These are phyloP conservation scores for Panaeolus papilionaceus DNA, from an alignment of 768 basidiomycete genomes.

Conservation along the genomic window DNA sequence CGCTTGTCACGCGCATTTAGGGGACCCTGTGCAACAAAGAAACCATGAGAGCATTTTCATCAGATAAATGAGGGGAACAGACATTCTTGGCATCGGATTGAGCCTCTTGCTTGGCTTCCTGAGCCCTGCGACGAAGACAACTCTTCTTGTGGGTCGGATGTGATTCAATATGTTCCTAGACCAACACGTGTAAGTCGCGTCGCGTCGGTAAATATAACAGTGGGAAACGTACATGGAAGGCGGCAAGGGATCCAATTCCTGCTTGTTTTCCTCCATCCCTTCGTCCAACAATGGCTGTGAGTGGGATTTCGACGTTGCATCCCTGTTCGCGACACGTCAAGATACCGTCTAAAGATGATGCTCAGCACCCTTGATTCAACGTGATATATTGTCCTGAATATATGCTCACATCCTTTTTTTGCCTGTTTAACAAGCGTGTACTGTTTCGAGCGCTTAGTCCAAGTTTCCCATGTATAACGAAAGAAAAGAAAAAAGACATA, in stretches of 20 bases:
- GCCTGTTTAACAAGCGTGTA: not conserved
- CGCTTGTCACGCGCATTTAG: not conserved
- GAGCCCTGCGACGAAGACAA: not conserved
- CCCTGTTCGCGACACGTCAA: not conserved
- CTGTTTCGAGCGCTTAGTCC: not conserved
- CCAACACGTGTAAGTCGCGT: constrained; percentile 2
- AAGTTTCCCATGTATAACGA: not conserved
- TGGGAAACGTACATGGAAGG: not conserved
- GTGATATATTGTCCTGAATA: not conserved
- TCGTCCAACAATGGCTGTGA: not conserved
- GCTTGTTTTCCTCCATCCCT: constrained; percentile 7
- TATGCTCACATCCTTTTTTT: not conserved
- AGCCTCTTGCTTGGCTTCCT: not conserved
- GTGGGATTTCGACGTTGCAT: not conserved
- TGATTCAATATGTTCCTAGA: not conserved
- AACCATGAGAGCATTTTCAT: not conserved
- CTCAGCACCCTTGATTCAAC: not conserved
- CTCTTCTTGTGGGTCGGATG: not conserved
- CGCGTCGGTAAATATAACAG: not conserved
- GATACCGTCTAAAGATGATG: not conserved
- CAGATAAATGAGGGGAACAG: not conserved
- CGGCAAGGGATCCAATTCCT: not conserved
- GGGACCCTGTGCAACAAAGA: not conserved
- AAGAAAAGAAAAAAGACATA: not conserved
- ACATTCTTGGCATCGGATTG: constrained; percentile 8